Percentiles rank a stretch among this genome's conserved stretches.
phyloP scores from a whole-genome alignment of 2,329 filamentous ascomycete genomes.

The Pyricularia sp. region DNA sequence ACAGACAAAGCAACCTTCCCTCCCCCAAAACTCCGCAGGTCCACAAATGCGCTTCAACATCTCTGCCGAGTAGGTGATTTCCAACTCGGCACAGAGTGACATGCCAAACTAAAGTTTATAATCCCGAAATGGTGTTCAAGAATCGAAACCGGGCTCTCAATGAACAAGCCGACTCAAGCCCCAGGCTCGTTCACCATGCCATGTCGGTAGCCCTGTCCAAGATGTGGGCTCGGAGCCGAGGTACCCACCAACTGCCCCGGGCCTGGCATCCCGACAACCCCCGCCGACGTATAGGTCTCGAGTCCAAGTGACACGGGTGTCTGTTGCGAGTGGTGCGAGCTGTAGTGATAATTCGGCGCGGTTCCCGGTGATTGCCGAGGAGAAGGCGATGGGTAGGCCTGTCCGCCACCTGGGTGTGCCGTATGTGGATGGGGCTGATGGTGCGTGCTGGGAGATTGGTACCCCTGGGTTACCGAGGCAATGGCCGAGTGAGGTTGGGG shows the following conservation, averaged over 20 bases:
- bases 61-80: not conserved
- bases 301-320: not conserved
- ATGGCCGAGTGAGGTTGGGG: not conserved
- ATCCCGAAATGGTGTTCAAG: not conserved
- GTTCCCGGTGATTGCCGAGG: not conserved
- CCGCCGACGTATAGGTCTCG: not conserved
- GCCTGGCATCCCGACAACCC: not conserved
- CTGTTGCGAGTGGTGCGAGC: not conserved
- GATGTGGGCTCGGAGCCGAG: not conserved
- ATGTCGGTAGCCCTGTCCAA: not conserved
- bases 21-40: not conserved
- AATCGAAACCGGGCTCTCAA: not conserved
- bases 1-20: not conserved
- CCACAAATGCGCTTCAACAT: not conserved
- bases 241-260: not conserved
- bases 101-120: not conserved
- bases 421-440: not conserved
- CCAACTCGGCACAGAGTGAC: not conserved
- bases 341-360: not conserved
- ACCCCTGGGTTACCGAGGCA: not conserved
- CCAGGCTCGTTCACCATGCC: not conserved
- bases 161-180: not conserved
- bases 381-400: not conserved
- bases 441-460: not conserved
- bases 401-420: not conserved